Base-by-base conservation (phyloP, 768 basidiomycete genomes). In the Naganishia onofrii region DNA sequence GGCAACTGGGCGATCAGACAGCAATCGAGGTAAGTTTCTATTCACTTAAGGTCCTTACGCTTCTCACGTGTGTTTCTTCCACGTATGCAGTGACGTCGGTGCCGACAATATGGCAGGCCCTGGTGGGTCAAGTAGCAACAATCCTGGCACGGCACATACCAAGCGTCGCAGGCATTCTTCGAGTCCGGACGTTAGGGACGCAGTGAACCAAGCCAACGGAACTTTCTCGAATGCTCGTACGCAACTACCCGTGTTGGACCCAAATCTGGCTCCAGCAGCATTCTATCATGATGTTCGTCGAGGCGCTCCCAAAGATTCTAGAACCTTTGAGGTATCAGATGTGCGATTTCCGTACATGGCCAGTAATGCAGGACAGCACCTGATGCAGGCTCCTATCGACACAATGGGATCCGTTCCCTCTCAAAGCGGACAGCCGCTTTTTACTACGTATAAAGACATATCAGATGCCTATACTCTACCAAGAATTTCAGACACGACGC, bases 1-100 rank as follows among this genome's bases (percentile, higher is more conserved):
- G 51, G 66, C 19, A 67, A 53, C 34, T 67, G 66, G 53, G 32
- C 65, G 3, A 31, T 52, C 17, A n/a, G 8, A 29, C 36, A 53
- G n/a, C 65, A n/a, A 53, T 32, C 36, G n/a, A 34, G 53, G 48
- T 54, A 6, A n/a, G 48, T 52, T 21, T 29, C 23, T 28, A 29
- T n/a, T n/a, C 63, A 29, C 3, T 21, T 28, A 1, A 36, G 19
- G 28, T n/a, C 1, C 9, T 9, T 58, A 23, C 32, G 21, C 15
- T 58, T 58, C 31, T 63, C 7, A 58, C 34, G 13, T 29, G 7
- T 19, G 8, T 21, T 26, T 21, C 23, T 51, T 51, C 12, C 12
- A 3, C 23, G n/a, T 23, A 3, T 1, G 3, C 23, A 51, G 48
- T 51, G 48, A 26, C 23, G 23, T 51, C 21, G 48, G 3, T n/a